Conservation (phyloP, 2,329 filamentous ascomycete species). For the Teratosphaeria destructans region DNA sequence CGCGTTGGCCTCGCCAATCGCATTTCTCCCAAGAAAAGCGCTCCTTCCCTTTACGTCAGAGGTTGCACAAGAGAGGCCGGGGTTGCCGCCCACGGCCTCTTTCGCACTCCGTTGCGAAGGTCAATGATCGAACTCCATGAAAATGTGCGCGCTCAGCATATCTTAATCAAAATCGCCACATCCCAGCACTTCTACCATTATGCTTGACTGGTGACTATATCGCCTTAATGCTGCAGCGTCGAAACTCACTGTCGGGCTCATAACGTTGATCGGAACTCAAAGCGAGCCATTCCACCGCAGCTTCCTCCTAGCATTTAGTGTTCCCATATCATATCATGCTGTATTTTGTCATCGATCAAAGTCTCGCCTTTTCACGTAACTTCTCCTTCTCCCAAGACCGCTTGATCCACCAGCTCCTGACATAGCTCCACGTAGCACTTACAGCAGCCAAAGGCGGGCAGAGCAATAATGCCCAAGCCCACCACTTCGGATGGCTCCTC, state of each 20-base stretch:
- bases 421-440: slow-evolving; percentile 60
- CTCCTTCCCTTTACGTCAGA: neutral
- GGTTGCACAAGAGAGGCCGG: too few species aligned
- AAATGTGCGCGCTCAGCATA: neutral
- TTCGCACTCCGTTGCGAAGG: neutral
- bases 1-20: neutral
- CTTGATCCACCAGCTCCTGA: slow-evolving; percentile 61
- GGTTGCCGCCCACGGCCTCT: too few species aligned
- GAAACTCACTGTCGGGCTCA: too few species aligned
- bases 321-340: neutral
- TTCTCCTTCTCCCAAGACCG: slow-evolving; percentile 56
- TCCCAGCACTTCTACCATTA: neutral
- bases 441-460: slow-evolving; percentile 65
- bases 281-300: neutral
- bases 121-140: neutral
- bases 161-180: neutral
- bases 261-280: too few species aligned
- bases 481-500: slow-evolving; percentile 63
- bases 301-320: neutral
- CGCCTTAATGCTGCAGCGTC: too few species aligned
- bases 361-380: slow-evolving; percentile 47
- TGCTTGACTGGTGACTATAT: neutral
- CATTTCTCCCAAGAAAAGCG: neutral
- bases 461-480: slow-evolving; percentile 59
- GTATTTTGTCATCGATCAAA: slow-evolving; percentile 28